These are phyloP conservation scores for Neurospora sp. DNA, from an alignment of 495 filamentous ascomycete species.

Conservation along the genomic window DNA sequence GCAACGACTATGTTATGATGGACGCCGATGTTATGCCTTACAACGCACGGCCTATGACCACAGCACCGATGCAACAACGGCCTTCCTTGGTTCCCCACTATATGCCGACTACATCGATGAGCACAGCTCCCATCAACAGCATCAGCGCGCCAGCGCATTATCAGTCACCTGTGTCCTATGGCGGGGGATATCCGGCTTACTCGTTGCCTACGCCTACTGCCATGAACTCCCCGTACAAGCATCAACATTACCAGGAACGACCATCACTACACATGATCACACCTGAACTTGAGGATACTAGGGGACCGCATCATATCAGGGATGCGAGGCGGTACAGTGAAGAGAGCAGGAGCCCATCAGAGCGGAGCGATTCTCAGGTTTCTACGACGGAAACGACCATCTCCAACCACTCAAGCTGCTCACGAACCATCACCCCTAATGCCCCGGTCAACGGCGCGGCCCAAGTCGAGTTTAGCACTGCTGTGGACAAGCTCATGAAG, in stretches of 20 bases:
- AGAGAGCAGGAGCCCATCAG: conserved; percentile 23
- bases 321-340: conserved; percentile 8
- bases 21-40: conserved; percentile 26
- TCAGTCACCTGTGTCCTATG: conserved; percentile 16
- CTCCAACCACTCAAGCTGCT: conserved; percentile 6
- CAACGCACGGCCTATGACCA: conserved; percentile 18
- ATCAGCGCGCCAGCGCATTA: conserved; percentile 27
- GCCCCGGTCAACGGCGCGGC: conserved; percentile 11
- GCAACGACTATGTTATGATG: conserved; percentile 28
- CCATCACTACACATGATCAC: conserved; percentile 14
- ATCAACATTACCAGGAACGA: conserved; percentile 23
- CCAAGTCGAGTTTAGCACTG: conserved; percentile 59
- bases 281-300: conserved; percentile 1
- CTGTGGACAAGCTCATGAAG: conserved; percentile 87
- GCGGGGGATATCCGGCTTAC: conserved; percentile 22
- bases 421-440: conserved; percentile 19
- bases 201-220: conserved; percentile 13
- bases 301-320: conserved; percentile 4
- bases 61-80: conserved; percentile 19
- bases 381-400: conserved; percentile 2
- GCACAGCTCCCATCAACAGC: conserved; percentile 23
- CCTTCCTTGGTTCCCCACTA: conserved; percentile 21
- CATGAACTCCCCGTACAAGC: conserved; percentile 25
- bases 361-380: conserved; percentile 30
- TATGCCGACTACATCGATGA: conserved; percentile 25